A percentile compares a stretch with the other conserved stretches of the same genome.
phyloP scores from a whole-genome alignment of 768 basidiomycete species.

The Tricholoma bakamatsutake region DNA sequence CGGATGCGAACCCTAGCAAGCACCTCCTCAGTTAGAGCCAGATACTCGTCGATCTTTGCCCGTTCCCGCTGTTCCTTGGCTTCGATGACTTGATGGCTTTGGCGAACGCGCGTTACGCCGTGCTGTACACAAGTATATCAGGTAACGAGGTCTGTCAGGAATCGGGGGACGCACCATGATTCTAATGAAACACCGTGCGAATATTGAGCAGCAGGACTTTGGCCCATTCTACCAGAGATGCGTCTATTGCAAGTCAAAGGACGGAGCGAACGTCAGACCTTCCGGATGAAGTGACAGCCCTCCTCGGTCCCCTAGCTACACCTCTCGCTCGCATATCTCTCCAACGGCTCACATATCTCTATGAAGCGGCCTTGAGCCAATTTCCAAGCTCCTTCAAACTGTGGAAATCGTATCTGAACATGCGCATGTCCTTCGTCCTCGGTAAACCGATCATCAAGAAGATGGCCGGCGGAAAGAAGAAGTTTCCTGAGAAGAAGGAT shows the following conservation, averaged over 20 bases:
- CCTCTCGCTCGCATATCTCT: slow-evolving; percentile 67
- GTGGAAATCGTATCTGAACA: slow-evolving; percentile 89
- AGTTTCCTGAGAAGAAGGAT: slow-evolving; percentile 87
- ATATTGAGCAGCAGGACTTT: too few species aligned
- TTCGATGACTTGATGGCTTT: slow-evolving; percentile 54
- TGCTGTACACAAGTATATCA: slow-evolving; percentile 42
- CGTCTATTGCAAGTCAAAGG: slow-evolving; percentile 50
- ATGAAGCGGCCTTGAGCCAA: slow-evolving; percentile 83
- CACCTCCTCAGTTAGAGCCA: slow-evolving; percentile 56
- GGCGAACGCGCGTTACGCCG: slow-evolving; percentile 57
- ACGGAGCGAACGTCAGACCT: slow-evolving; percentile 43
- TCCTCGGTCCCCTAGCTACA: slow-evolving; percentile 79
- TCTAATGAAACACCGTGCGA: slow-evolving; percentile 6
- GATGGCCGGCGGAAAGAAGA: slow-evolving; percentile 83
- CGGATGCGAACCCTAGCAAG: slow-evolving; percentile 50
- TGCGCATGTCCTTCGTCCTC: slow-evolving; percentile 81
- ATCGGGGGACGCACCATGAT: slow-evolving; percentile 7
- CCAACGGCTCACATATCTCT: slow-evolving; percentile 86
- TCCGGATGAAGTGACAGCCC: slow-evolving; percentile 41
- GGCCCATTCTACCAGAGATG: slow-evolving; percentile 67
- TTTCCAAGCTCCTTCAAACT: slow-evolving; percentile 92
- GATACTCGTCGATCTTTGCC: slow-evolving; percentile 73
- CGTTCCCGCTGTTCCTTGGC: slow-evolving; percentile 66
- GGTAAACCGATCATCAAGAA: slow-evolving; percentile 70
- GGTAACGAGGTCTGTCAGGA: slow-evolving; percentile 3